These are phyloP conservation scores for Umbilicus rupestris DNA, from an alignment of 164 flowering plant genomes.

Conservation along the genomic window DNA sequence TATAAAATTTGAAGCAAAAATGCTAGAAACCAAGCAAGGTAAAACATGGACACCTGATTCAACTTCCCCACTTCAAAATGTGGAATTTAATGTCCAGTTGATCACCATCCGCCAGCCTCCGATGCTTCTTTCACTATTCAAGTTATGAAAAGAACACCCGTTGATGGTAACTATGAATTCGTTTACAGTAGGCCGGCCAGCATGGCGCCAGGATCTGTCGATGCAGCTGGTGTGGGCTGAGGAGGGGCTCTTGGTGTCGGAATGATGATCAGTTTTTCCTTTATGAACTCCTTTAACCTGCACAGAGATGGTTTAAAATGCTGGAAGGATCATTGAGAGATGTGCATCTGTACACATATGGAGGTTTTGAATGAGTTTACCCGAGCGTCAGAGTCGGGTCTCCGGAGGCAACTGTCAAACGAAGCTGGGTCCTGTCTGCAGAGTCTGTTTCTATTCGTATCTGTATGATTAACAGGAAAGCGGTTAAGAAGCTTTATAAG, in stretches of 20 bases:
- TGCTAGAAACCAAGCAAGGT: too few species aligned
- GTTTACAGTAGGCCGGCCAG: constrained; percentile 87
- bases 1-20: too few species aligned
- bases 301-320: constrained; percentile 11
- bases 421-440: constrained; percentile 91
- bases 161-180: too few species aligned
- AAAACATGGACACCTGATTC: too few species aligned
- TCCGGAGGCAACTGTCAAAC: constrained; percentile 91
- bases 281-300: constrained; percentile 95
- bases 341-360: background rate
- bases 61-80: too few species aligned
- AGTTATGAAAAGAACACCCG: too few species aligned
- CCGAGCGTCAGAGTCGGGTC: constrained; percentile 81
- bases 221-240: constrained; percentile 32
- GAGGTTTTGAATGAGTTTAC: constrained; percentile 27
- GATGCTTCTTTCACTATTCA: too few species aligned
- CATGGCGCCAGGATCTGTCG: constrained; percentile 78
- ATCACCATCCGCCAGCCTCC: too few species aligned
- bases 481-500: too few species aligned
- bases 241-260: constrained; percentile 28
- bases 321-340: background rate
- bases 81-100: too few species aligned
- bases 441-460: constrained; percentile 95
- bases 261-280: constrained; percentile 70
- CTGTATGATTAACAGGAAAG: constrained; percentile 33